Conservation (phyloP, 208 protist genomes). For the Leishmania lainsoni region DNA sequence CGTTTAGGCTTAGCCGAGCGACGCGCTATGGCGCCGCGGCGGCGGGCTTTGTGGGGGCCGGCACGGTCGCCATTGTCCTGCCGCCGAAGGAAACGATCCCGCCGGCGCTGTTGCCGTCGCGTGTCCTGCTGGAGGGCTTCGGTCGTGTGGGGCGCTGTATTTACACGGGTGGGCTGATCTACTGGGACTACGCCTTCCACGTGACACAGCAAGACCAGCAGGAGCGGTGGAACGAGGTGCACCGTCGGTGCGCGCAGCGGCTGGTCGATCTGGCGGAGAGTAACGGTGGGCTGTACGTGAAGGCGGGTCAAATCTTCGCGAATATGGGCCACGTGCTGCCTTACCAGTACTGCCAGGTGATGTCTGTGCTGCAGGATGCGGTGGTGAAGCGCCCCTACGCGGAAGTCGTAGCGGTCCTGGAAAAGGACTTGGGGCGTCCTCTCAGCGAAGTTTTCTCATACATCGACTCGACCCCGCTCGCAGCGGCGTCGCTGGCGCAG, state of each 20-base stretch:
- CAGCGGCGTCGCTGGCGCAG: constrained; percentile 90
- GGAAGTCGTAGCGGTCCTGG: constrained; percentile 82
- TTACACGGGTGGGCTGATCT: constrained; percentile 61
- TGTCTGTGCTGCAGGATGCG: constrained; percentile 82
- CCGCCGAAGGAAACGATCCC: constrained; percentile 79
- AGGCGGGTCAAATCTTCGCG: constrained; percentile 94
- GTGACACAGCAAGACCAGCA: constrained; percentile 43
- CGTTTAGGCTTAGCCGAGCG: constrained; percentile 14
- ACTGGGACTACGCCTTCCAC: constrained; percentile 75
- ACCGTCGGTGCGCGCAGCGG: constrained; percentile 73
- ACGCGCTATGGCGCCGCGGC: constrained; percentile 32
- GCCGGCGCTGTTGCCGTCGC: constrained; percentile 52
- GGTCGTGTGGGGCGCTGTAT: constrained; percentile 80
- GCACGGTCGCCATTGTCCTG: constrained; percentile 42
- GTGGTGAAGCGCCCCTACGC: constrained; percentile 73
- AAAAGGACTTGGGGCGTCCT: constrained; percentile 56
- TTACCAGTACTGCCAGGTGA: constrained; percentile 82
- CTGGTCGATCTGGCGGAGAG: constrained; percentile 79
- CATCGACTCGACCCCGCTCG: constrained; percentile 77
- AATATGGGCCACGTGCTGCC: constrained; percentile 94
- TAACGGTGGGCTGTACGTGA: constrained; percentile 95
- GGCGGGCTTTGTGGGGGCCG: constrained; percentile 20
- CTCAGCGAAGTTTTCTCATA: constrained; percentile 63
- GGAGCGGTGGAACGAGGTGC: constrained; percentile 75
- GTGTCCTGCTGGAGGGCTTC: constrained; percentile 81